Evolutionary conservation across 768 basidiomycete genomes (phyloP), one percentile per base, ranked within the genome.

Genomic region (Lactarius psammicola): DNA sequence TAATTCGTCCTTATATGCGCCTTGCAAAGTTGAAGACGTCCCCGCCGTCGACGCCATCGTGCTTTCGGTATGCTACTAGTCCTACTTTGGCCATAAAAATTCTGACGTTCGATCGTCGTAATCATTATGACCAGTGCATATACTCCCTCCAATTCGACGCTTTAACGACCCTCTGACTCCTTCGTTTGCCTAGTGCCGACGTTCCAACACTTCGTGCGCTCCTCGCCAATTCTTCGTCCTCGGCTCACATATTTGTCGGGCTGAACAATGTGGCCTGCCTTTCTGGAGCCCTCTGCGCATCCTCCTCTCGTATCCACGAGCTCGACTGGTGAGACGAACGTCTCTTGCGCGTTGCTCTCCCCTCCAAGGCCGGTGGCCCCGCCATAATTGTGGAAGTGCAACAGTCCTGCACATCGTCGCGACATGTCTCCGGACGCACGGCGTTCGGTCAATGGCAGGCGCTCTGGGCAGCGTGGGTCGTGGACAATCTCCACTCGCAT

Each of bases 391-490:
- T 73, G 20, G 59, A 76, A 6, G 76, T 87, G 57, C 78, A 81
- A 57, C 73, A 87, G 20, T 84, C 83, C 1, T 86, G 84, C 72
- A 85, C 85, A 1, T 87, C 87, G 0, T 79, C 80, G 38, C 89
- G 90, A 73, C 89, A 91, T 74, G 80, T 83, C 67, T 83, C 85
- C 4, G 82, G 81, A 3, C 78, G 87, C 53, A 73, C 76, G 0
- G 36, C 80, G 3, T 76, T 76, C 53, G 88, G 89, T 72, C 75
- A 78, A 56, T 85, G 81, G 74, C 80, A 81, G 62, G 80, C 83
- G 0, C 80, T 90, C 10, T 90, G 89, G 89, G 80, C 84, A 0
- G 82, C 83, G 40, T 90, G 88, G 88, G 83, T 78, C 46, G 74
- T 89, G 26, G 81, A 85, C 70, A 79, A 84, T 70, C 82, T 85